These are phyloP conservation scores for Thermothielavioides terrestris DNA, from an alignment of 495 filamentous ascomycete genomes.

Conservation along the genomic window DNA sequence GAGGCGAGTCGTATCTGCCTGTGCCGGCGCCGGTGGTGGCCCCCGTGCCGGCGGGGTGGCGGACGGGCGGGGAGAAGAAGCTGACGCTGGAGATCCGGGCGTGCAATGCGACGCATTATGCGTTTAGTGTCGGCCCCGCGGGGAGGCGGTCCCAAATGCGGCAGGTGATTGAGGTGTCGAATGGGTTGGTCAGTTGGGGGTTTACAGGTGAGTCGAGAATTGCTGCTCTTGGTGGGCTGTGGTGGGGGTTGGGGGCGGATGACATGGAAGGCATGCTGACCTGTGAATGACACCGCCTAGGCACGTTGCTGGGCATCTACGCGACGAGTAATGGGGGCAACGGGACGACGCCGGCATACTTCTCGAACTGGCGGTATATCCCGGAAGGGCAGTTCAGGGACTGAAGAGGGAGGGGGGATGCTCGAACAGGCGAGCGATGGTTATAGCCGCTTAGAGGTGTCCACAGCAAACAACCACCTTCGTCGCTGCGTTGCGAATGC, in stretches of 20 bases:
- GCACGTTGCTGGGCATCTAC: conserved; percentile 40
- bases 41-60: conserved; percentile 30
- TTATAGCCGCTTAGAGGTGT: too few species aligned
- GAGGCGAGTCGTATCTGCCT: conserved; percentile 29
- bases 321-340: conserved; percentile 44
- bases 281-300: too few species aligned
- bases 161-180: conserved; percentile 31
- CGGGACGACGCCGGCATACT: conserved; percentile 34
- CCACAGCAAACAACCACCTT: too few species aligned
- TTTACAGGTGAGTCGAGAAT: conserved; percentile 45
- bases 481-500: too few species aligned
- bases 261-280: too few species aligned
- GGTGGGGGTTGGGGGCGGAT: neutral
- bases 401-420: neutral
- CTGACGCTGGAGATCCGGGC: conserved; percentile 40
- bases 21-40: conserved; percentile 24
- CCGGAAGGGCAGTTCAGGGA: conserved; percentile 36
- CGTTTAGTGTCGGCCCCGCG: conserved; percentile 35
- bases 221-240: too few species aligned
- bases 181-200: conserved; percentile 39
- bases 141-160: conserved; percentile 21
- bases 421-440: neutral
- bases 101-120: conserved; percentile 38
- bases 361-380: conserved; percentile 40
- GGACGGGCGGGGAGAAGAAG: conserved; percentile 1